These are phyloP conservation scores for Clohesyomyces aquaticus DNA, from an alignment of 495 filamentous ascomycete species.

Conservation along the genomic window DNA sequence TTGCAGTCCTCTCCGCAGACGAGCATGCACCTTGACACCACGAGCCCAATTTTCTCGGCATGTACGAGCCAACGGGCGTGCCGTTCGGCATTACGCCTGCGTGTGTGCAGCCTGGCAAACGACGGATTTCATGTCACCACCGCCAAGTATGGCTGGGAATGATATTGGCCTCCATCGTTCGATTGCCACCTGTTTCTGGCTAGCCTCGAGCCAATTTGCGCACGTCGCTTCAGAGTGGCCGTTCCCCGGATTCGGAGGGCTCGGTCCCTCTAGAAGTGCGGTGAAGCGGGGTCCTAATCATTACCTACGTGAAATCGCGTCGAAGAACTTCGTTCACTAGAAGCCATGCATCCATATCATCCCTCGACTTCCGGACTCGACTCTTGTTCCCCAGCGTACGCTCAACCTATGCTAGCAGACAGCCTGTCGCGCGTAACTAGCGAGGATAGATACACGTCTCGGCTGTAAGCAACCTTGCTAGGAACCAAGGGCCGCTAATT, in stretches of 20 bases:
- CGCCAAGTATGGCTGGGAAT: not conserved
- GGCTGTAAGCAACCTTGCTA: constrained; percentile 8
- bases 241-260: not conserved
- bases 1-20: not conserved
- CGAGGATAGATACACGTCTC: constrained; percentile 14
- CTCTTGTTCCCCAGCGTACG: not conserved
- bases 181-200: not conserved
- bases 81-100: not conserved
- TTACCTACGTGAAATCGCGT: not conserved
- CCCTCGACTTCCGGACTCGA: too few species aligned
- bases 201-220: not conserved
- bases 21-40: not conserved
- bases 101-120: not conserved
- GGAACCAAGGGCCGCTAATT: not conserved
- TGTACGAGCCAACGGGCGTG: too few species aligned
- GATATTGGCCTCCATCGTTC: not conserved
- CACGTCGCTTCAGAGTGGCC: not conserved
- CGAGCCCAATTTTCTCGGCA: too few species aligned
- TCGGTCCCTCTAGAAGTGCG: not conserved
- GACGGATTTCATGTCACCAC: not conserved
- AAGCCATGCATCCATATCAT: too few species aligned
- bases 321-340: too few species aligned
- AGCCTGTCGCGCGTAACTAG: not conserved
- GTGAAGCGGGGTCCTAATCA: not conserved
- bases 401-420: not conserved